Base-by-base conservation (phyloP, 495 filamentous ascomycete genomes). In the Recurvomyces mirabilis region DNA sequence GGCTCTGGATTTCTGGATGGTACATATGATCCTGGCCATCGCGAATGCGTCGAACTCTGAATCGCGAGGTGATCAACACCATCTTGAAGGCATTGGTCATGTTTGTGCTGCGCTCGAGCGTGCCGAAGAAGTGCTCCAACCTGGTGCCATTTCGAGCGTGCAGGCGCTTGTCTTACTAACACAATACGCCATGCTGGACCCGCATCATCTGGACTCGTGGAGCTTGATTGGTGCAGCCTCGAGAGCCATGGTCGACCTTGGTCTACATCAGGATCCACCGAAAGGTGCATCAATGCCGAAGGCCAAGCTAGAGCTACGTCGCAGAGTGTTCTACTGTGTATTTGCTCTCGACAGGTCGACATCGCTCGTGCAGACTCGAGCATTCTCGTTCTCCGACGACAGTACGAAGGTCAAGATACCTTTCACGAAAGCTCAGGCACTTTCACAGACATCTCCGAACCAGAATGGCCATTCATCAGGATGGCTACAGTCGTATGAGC, bases 361-460 rank as follows among this genome's bases (percentile, higher is more conserved):
- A 24, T 86, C 82, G 47, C 75, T 88, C 64, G 81, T 85, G 13
- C 72, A 87, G 38, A 77, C 79, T 22, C 71, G 85, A 30, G 77
- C 83, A 0, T 93, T 93, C 59, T 93, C 89, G 4, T 91, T 96
- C 58, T 86, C 84, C 0, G 89, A 96, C 58, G 84, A 83, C 29
- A 82, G 86, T n/a, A 72, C 79, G 1, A 77, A 79, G 49, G 85
- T 93, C 28, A 54, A 54, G 41, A 32, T 54, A 18, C 51, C 51
- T 12, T 50, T 50, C 41, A 31, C 20, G 21, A 45, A 34, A 20
- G 34, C 38, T 1, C 38, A 38, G 4, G 13, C 43, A 12, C 6
- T 14, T 9, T 25, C 33, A n/a, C 51, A 57, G 23, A 49, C 43
- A 10, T 47, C 56, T 25, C 51, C 58, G 32, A 64, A 70, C 7